phyloP scores from a whole-genome alignment of 257 asterid species.

The Primulina eburnea region DNA sequence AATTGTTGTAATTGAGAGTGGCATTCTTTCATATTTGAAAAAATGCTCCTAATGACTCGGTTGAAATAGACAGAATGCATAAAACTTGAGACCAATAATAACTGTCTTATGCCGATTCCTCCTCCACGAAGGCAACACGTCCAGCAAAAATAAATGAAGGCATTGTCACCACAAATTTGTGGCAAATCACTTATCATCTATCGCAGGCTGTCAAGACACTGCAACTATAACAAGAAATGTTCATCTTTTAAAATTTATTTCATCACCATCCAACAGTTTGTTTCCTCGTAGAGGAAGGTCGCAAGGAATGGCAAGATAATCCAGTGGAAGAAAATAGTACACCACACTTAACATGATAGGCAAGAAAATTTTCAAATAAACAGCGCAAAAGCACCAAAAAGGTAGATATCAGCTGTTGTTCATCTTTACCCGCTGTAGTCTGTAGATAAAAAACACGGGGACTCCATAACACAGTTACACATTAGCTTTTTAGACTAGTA shows the following conservation, averaged over 20 bases:
- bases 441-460: neutral
- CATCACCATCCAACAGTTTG: neutral
- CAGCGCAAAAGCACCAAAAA: conserved; percentile 8
- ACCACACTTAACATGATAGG: neutral
- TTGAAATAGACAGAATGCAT: neutral
- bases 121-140: too few relatives aligned
- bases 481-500: neutral
- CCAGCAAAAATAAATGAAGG: too few relatives aligned
- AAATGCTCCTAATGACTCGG: neutral
- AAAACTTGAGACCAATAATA: neutral
- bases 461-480: conserved; percentile 2
- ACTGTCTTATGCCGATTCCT: too few relatives aligned
- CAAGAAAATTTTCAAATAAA: neutral
- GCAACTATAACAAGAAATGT: neutral
- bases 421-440: neutral
- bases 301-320: neutral
- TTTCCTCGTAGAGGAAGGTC: neutral
- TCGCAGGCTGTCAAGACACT: neutral
- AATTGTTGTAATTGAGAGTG: neutral
- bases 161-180: too few relatives aligned
- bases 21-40: neutral
- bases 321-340: neutral
- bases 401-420: neutral
- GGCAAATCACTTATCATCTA: too few relatives aligned
- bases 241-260: neutral